These are phyloP conservation scores for Solanum pinnatisectum DNA, from an alignment of 257 asterid species.

Conservation along the genomic window DNA sequence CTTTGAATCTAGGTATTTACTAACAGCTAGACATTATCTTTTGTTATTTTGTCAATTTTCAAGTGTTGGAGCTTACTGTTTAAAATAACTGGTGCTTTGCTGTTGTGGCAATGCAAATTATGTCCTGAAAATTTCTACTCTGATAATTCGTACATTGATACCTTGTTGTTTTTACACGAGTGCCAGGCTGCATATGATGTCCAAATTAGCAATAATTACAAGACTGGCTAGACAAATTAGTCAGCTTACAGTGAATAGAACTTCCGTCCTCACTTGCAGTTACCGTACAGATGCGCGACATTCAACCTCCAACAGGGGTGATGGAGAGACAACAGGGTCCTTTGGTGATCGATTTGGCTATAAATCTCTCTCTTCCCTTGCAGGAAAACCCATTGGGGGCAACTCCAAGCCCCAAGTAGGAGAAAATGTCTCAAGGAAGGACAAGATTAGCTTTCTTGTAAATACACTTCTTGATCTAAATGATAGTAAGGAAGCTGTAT, in stretches of 20 bases:
- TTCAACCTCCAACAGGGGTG: constrained; percentile 11
- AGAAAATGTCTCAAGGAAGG: constrained; percentile 59
- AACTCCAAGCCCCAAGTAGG: constrained; percentile 38
- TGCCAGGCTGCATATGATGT: constrained; percentile 16
- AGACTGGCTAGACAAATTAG: constrained; percentile 29
- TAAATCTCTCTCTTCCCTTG: constrained; percentile 6
- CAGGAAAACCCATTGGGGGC: constrained; percentile 7
- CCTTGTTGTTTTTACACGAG: background rate
- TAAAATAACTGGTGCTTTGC: background rate
- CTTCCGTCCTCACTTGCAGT: constrained; percentile 16
- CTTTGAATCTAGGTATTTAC: background rate
- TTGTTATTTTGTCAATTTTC: background rate
- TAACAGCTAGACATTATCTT: background rate
- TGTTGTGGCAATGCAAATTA: background rate
- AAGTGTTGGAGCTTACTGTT: background rate
- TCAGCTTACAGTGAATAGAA: constrained; percentile 18
- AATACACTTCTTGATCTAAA: constrained; percentile 43
- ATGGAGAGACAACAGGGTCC: constrained; percentile 5
- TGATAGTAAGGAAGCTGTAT: constrained; percentile 55
- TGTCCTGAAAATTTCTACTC: background rate
- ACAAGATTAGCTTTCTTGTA: constrained; percentile 50
- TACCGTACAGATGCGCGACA: constrained; percentile 19
- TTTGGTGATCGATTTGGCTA: background rate
- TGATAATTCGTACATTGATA: background rate
- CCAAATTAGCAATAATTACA: constrained; percentile 18